Conservation (phyloP, 2,329 filamentous ascomycete species). For the Coniochaeta prunicola region DNA sequence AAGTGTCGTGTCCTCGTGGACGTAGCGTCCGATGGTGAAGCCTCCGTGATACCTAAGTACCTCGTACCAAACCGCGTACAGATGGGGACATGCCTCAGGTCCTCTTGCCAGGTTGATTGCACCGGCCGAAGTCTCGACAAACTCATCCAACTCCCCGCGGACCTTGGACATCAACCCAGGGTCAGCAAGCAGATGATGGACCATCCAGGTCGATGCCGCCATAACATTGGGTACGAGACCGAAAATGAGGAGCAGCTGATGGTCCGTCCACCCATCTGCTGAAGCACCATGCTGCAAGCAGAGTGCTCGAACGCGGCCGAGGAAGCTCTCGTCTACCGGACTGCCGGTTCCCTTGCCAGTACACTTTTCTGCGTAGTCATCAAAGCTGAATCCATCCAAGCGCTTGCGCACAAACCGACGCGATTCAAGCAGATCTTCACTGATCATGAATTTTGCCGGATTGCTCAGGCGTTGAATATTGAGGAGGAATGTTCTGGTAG, state of each 20-base stretch:
- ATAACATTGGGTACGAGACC: constrained; percentile 7
- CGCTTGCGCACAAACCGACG: constrained; percentile 1
- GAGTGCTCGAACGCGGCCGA: background rate
- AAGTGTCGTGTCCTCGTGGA: constrained; percentile 5
- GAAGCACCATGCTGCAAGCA: constrained; percentile 4
- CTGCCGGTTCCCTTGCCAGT: background rate
- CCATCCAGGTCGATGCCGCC: constrained; percentile 6
- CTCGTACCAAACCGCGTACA: constrained; percentile 5
- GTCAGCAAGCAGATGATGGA: constrained; percentile 5
- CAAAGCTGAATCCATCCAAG: background rate
- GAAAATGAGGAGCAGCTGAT: constrained; percentile 8
- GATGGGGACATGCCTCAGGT: background rate
- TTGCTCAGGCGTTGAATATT: constrained; percentile 5
- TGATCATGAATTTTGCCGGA: background rate
- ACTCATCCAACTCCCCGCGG: background rate
- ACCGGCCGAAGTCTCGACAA: background rate
- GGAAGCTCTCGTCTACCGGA: background rate
- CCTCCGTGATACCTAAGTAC: constrained; percentile 6
- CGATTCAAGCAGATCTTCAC: constrained; percentile 1
- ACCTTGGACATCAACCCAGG: background rate
- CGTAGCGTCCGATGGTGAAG: constrained; percentile 5
- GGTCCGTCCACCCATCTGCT: constrained; percentile 8
- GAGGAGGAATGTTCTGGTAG: background rate
- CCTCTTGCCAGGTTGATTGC: constrained; percentile 2
- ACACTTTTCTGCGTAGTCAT: background rate